Conservation (phyloP, 768 basidiomycete genomes). For the Russula sp. region DNA sequence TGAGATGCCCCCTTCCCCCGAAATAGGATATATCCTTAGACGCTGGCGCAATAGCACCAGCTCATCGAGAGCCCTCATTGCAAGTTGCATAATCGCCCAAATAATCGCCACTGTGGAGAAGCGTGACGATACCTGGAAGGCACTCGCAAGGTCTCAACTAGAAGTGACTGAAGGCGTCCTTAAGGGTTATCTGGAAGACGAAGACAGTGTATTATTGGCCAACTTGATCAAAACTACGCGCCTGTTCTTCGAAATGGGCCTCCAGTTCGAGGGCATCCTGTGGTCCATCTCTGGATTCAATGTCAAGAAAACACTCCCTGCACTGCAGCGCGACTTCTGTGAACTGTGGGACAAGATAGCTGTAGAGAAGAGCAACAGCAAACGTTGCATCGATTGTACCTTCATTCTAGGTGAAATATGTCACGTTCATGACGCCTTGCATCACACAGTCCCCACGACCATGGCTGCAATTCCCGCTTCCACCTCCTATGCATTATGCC, state of each 20-base stretch:
- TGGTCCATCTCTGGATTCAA: background rate
- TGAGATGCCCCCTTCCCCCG: background rate
- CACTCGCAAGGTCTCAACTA: background rate
- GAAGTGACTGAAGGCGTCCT: background rate
- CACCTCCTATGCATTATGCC: background rate
- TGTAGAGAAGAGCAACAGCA: background rate
- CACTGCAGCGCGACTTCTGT: background rate
- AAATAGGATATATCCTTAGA: background rate
- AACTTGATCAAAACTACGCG: constrained; percentile 8
- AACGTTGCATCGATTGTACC: background rate
- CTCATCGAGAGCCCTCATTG: background rate
- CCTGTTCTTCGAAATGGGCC: background rate
- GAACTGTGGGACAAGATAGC: background rate
- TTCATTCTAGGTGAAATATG: background rate
- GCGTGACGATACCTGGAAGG: background rate
- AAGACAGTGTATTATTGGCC: background rate
- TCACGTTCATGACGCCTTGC: background rate
- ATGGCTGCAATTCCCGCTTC: background rate
- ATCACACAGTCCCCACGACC: background rate
- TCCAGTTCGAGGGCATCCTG: background rate
- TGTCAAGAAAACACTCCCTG: background rate
- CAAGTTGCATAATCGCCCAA: background rate
- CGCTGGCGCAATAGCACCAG: background rate
- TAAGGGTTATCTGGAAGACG: background rate
- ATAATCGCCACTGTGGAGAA: background rate